Evolutionary conservation across 345 rosid species (phyloP), one percentile per base, ranked within the genome.

Genomic region (Schrenkiella parvula): DNA sequence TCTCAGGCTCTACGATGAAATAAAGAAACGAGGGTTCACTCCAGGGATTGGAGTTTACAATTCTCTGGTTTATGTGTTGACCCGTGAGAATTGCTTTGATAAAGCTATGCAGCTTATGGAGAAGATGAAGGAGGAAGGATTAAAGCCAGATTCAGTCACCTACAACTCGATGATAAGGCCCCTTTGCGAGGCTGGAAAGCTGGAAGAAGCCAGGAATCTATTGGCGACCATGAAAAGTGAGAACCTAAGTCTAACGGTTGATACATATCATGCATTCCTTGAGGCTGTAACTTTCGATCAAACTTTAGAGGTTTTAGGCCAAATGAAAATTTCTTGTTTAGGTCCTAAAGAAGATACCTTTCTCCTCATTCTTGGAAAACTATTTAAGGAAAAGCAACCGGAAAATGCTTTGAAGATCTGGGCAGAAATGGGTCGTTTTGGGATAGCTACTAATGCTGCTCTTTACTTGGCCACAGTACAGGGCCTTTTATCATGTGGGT

Each of bases 261-360:
- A 84, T 55, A 90, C 95, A n/a, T 93, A 84, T 76, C 91, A 88
- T 83, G 88, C 93, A 38, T 79, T 93, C 76, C 84, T 90, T 15
- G 70, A 82, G 39, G 77, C 79, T 67, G 70, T 75, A 43, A 74
- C 66, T 78, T 72, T 82, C 60, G 88, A 90, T 56, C 83, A 39
- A 75, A 83, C 82, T 23, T 31, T 85, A 65, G 87, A 82, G 69
- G 70, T 90, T 66, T 84, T 93, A 31, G 59, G 74, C 41, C 66
- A 17, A 64, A 93, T 93, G 97, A 88, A 68, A 74, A 68, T 26
- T 21, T 84, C 82, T 56, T 82, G 85, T 66, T 71, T 86, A 72
- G 85, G 92, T 73, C 97, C 96, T 17, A 74, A 39, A 14, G 80
- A 75, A 62, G 87, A 84, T 43, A 83, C 90, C 12, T 88, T 93